These are phyloP conservation scores for Micractinium conductrix DNA, from an alignment of 139 green algal species.

Conservation along the genomic window DNA sequence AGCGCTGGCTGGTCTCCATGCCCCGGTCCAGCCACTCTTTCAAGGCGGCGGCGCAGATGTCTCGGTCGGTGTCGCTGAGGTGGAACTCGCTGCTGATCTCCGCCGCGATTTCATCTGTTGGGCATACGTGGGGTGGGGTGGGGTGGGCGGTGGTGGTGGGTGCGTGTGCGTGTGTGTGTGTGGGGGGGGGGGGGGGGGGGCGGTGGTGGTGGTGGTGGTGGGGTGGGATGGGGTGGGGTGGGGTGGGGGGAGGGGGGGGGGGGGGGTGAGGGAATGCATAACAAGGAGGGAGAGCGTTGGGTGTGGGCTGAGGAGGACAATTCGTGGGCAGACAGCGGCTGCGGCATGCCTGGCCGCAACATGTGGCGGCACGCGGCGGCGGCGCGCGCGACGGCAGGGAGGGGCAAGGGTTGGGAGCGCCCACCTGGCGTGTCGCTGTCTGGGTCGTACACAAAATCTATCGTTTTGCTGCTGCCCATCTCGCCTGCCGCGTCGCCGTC, in stretches of 20 bases:
- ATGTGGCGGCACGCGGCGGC: no score
- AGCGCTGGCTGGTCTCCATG: slow-evolving; percentile 39
- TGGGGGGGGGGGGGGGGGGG: no score
- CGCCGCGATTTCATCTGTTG: slow-evolving; percentile 87
- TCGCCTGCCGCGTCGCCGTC: slow-evolving; percentile 38
- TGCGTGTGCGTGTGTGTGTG: not conserved
- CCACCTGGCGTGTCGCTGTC: slow-evolving; percentile 87
- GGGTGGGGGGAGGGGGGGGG: not conserved
- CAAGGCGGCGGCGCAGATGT: slow-evolving; percentile 90
- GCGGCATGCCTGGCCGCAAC: no score
- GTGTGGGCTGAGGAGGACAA: no score
- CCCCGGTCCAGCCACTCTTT: slow-evolving; percentile 89
- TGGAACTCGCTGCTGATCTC: slow-evolving; percentile 95
- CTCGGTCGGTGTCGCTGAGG: slow-evolving; percentile 85
- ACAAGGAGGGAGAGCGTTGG: not conserved
- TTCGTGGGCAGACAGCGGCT: no score
- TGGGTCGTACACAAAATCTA: slow-evolving; percentile 97
- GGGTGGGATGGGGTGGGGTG: slow-evolving; percentile 10
- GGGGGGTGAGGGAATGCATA: not conserved
- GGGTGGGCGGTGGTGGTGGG: not conserved
- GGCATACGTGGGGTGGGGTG: slow-evolving; percentile 40
- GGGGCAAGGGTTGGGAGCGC: no score
- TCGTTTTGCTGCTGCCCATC: slow-evolving; percentile 63
- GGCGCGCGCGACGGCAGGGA: no score
- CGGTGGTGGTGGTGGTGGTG: no score